phyloP scores from a whole-genome alignment of 129 eudicot genomes.

The Tanacetum coccineum region DNA sequence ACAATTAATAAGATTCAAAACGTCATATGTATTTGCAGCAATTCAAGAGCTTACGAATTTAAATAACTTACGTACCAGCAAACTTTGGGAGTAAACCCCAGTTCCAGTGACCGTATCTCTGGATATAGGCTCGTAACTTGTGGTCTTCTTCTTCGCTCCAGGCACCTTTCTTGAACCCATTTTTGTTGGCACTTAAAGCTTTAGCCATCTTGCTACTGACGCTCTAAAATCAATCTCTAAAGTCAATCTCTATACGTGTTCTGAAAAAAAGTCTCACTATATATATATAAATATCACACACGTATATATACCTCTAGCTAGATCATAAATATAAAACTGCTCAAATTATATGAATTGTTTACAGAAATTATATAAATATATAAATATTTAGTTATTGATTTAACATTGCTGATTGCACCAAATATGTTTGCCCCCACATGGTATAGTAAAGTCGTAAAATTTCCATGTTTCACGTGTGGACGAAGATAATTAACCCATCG shows the following conservation, averaged over 20 bases:
- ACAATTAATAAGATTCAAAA: neutral
- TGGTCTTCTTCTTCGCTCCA: constrained; percentile 32
- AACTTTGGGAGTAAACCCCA: constrained; percentile 25
- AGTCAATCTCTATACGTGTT: neutral
- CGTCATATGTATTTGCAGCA: neutral
- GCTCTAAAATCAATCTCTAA: no score
- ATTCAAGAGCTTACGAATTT: neutral
- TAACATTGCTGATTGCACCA: no score
- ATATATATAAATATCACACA: neutral
- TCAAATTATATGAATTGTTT: neutral
- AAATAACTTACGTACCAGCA: constrained; percentile 14
- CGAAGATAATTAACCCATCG: no score
- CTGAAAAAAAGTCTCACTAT: no score
- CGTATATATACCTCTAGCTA: constrained; percentile 10
- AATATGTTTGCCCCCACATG: no score
- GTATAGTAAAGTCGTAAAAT: no score
- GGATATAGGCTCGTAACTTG: constrained; percentile 21
- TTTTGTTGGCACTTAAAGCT: neutral
- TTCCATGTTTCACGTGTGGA: no score
- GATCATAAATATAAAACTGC: neutral
- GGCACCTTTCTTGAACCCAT: constrained; percentile 29
- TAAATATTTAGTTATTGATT: no score
- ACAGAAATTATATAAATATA: no score
- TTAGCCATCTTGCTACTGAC: constrained; percentile 14
- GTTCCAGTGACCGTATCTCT: constrained; percentile 25